phyloP scores from a whole-genome alignment of 2,329 filamentous ascomycete genomes.

The Diaporthe ampelina region DNA sequence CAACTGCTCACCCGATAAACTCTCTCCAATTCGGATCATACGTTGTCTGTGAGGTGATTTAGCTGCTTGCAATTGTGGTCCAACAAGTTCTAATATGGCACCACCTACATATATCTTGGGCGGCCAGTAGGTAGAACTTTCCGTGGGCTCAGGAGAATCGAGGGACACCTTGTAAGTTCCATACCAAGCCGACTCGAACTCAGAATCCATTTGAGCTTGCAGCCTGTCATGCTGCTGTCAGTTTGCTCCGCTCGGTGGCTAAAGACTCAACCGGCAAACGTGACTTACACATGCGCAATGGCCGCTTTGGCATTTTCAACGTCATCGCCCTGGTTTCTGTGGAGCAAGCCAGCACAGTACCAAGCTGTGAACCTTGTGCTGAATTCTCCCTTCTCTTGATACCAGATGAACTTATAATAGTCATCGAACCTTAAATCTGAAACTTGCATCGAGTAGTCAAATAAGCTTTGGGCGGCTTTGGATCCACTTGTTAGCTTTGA shows the following conservation, averaged over 20 bases:
- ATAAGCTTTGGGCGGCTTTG: constrained; percentile 53
- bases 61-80: background rate
- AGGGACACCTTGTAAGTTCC: constrained; percentile 57
- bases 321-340: constrained; percentile 53
- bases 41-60: constrained; percentile 35
- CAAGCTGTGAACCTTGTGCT: constrained; percentile 59
- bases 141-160: constrained; percentile 55
- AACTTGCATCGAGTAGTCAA: constrained; percentile 57
- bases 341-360: constrained; percentile 55
- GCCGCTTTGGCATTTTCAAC: constrained; percentile 53
- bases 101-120: constrained; percentile 51
- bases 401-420: constrained; percentile 58
- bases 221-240: constrained; percentile 5
- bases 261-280: too few species aligned
- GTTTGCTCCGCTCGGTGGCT: too few species aligned
- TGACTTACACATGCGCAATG: constrained; percentile 52
- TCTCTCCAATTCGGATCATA: constrained; percentile 56
- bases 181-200: constrained; percentile 57
- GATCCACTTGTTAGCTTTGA: background rate
- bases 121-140: constrained; percentile 51
- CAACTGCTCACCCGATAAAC: constrained; percentile 49
- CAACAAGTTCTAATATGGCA: background rate
- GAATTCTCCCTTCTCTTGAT: constrained; percentile 58
- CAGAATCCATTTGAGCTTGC: constrained; percentile 51
- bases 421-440: constrained; percentile 56